phyloP scores from a whole-genome alignment of 208 protist species.

The Endotrypanum monterogeii region DNA sequence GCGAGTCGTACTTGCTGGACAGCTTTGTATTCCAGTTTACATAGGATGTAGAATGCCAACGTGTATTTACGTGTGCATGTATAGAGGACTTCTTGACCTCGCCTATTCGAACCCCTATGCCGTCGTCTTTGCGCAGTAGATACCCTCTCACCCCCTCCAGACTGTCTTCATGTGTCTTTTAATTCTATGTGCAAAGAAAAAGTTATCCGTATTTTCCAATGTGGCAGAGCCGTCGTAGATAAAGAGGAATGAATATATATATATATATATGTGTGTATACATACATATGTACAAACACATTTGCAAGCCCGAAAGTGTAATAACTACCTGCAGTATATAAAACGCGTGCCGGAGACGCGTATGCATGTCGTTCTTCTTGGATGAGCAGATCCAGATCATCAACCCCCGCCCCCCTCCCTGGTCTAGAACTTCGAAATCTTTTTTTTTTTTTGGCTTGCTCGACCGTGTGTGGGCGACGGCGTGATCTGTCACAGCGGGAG shows the following conservation, averaged over 20 bases:
- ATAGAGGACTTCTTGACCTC: not conserved
- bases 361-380: not conserved
- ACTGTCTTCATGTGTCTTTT: too few relatives aligned
- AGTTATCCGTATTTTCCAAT: too few relatives aligned
- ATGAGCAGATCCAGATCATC: not conserved
- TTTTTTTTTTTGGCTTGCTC: not conserved
- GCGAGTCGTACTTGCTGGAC: conserved; percentile 50
- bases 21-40: conserved; percentile 88
- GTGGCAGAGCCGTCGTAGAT: too few relatives aligned
- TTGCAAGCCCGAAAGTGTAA: not conserved
- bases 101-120: not conserved
- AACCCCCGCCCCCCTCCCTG: not conserved
- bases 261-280: too few relatives aligned
- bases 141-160: not conserved
- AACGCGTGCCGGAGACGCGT: not conserved
- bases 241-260: too few relatives aligned
- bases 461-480: not conserved
- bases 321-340: not conserved
- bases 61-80: not conserved
- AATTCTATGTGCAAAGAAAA: too few relatives aligned
- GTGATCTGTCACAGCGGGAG: not conserved
- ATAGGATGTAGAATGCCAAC: conserved; percentile 16
- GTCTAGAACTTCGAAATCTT: not conserved
- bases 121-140: not conserved
- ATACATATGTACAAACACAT: not conserved